These are phyloP conservation scores for Chlorella sp. DNA, from an alignment of 139 green algal genomes.

Conservation along the genomic window DNA sequence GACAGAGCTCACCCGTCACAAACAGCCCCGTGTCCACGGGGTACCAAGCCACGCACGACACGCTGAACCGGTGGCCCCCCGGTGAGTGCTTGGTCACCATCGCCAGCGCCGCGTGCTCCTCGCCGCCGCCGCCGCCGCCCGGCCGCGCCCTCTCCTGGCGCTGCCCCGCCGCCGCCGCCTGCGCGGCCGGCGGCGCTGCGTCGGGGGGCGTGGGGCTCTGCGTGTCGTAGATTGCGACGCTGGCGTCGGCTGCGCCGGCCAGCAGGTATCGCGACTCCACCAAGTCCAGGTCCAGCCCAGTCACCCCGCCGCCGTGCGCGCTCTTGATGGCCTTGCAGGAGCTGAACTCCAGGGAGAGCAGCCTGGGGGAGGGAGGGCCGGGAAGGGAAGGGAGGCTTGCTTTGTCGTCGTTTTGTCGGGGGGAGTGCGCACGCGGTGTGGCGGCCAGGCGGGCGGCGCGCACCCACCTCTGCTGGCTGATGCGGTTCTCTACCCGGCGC, in stretches of 20 bases:
- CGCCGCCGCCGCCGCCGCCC: not conserved
- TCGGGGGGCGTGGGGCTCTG: constrained; percentile 13
- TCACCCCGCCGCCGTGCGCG: constrained; percentile 47
- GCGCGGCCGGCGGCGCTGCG: not conserved
- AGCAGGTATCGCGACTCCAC: constrained; percentile 75
- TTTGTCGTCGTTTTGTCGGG: too few relatives aligned
- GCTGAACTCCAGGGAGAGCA: constrained; percentile 22
- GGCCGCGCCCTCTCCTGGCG: not conserved
- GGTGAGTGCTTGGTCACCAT: constrained; percentile 11
- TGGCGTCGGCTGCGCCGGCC: constrained; percentile 37
- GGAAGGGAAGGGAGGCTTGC: too few relatives aligned
- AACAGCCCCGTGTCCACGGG: constrained; percentile 86
- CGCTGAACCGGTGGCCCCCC: constrained; percentile 44
- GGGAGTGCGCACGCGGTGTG: too few relatives aligned
- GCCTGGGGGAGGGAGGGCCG: too few relatives aligned
- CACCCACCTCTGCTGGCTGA: too few relatives aligned
- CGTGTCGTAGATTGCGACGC: constrained; percentile 62
- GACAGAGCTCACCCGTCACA: constrained; percentile 48
- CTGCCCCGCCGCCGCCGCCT: not conserved
- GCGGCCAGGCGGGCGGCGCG: too few relatives aligned
- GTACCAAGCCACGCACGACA: constrained; percentile 77
- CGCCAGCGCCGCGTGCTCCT: constrained; percentile 18
- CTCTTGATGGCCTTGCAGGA: constrained; percentile 13
- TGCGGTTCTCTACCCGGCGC: too few relatives aligned
- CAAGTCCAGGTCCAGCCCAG: constrained; percentile 64